A percentile compares a stretch with the other conserved stretches of the same genome.
Evolutionary conservation across 78 protist species (phyloP).

Genomic region (Tieghemostelium lacteum): DNA sequence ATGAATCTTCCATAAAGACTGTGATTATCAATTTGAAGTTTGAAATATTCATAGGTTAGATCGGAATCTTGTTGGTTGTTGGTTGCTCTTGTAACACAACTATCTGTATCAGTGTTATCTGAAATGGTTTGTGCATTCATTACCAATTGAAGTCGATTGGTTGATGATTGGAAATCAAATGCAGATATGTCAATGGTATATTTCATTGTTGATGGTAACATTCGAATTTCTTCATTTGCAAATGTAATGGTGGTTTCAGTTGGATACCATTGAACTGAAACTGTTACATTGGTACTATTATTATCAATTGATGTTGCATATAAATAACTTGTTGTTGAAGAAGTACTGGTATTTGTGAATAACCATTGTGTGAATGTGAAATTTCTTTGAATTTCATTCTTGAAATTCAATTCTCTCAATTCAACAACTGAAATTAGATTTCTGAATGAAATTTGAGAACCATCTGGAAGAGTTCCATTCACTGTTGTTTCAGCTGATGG

Average conservation of each 20-base stretch:
- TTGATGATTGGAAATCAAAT: not conserved
- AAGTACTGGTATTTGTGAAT: too few relatives aligned
- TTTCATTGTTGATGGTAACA: conserved; percentile 40
- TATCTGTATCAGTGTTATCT: not conserved
- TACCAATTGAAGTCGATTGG: conserved; percentile 17
- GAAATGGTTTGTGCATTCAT: conserved; percentile 14
- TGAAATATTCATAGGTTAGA: not conserved
- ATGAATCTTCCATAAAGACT: conserved; percentile 9
- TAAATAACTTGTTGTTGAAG: too few relatives aligned
- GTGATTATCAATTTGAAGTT: conserved; percentile 1
- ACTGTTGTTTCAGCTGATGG: not conserved
- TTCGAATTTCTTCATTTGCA: not conserved
- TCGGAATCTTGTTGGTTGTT: too few relatives aligned
- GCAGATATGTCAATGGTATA: conserved; percentile 11
- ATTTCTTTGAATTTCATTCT: too few relatives aligned
- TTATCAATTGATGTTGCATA: too few relatives aligned
- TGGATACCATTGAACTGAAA: conserved; percentile 6
- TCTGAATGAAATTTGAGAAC: not conserved
- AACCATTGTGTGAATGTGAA: too few relatives aligned
- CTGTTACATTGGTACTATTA: not conserved
- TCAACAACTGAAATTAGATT: conserved; percentile 13
- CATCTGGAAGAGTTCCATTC: not conserved
- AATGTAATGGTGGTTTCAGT: conserved; percentile 14
- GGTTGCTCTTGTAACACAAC: too few relatives aligned
- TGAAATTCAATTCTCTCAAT: not conserved